Percentiles rank a stretch among this genome's conserved stretches.
Conservation (phyloP, 2,329 filamentous ascomycete genomes). For the Curvularia spicifera region DNA sequence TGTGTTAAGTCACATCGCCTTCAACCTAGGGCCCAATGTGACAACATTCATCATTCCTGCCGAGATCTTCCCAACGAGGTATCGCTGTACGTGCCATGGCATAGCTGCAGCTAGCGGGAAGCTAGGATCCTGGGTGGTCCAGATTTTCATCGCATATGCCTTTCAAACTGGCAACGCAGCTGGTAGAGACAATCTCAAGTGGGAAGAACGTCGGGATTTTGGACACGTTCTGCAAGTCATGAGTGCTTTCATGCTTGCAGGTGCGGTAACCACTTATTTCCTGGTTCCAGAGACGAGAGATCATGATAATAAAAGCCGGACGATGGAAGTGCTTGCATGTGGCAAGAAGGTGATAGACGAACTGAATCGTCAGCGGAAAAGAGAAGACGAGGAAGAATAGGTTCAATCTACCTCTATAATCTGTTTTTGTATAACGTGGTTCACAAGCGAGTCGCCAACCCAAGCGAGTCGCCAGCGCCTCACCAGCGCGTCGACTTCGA, state of each 20-base stretch:
- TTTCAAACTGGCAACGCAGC: slow-evolving; percentile 27
- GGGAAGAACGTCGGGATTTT: slow-evolving; percentile 36
- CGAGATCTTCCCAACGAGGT: slow-evolving; percentile 63
- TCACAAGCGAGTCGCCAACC: too few relatives aligned
- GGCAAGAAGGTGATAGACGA: slow-evolving; percentile 43
- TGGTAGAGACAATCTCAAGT: slow-evolving; percentile 19
- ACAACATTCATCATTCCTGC: slow-evolving; percentile 57
- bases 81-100: slow-evolving; percentile 61
- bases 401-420: background rate
- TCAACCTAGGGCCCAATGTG: slow-evolving; percentile 47
- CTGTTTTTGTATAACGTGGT: background rate
- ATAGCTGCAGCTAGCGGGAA: slow-evolving; percentile 62
- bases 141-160: slow-evolving; percentile 48
- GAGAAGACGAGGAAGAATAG: slow-evolving; percentile 32
- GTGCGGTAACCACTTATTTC: slow-evolving; percentile 42
- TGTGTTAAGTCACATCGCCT: slow-evolving; percentile 43
- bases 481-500: too few relatives aligned
- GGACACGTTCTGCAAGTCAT: slow-evolving; percentile 43
- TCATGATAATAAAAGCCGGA: slow-evolving; percentile 42
- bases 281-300: slow-evolving; percentile 44
- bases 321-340: slow-evolving; percentile 40
- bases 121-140: slow-evolving; percentile 57
- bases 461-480: too few relatives aligned
- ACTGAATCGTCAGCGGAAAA: slow-evolving; percentile 35
- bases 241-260: slow-evolving; percentile 45